phyloP scores from a whole-genome alignment of 2,329 filamentous ascomycete genomes.

The Lomentospora prolificans region DNA sequence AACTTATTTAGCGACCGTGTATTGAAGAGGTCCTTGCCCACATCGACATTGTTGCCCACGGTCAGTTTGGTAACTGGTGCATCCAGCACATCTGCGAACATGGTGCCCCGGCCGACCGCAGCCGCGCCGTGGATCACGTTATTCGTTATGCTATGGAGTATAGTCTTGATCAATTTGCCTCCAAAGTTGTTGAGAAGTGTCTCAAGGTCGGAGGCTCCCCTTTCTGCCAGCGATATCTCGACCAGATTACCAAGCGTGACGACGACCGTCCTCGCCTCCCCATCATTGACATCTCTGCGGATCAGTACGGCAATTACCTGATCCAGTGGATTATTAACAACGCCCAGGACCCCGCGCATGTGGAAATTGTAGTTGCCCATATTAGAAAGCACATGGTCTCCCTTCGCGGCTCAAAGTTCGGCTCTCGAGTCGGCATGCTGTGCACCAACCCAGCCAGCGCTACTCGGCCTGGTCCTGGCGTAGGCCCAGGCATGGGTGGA shows the following conservation, averaged over 20 bases:
- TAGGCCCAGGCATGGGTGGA: conserved; percentile 51
- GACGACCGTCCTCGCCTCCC: conserved; percentile 89
- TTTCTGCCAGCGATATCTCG: conserved; percentile 85
- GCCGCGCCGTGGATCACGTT: conserved; percentile 89
- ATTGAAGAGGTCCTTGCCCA: conserved; percentile 93
- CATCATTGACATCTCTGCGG: conserved; percentile 93
- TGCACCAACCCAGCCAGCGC: conserved; percentile 90
- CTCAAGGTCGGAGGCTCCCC: conserved; percentile 90
- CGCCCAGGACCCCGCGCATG: conserved; percentile 66
- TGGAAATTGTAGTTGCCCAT: conserved; percentile 84
- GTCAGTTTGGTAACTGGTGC: conserved; percentile 99
- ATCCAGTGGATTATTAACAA: conserved; percentile 96
- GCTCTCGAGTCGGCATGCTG: conserved; percentile 95
- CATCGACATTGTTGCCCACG: conserved; percentile 92
- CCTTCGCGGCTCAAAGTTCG: conserved; percentile 94
- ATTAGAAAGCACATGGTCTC: conserved; percentile 99
- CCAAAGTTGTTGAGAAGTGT: conserved; percentile 98
- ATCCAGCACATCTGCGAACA: conserved; percentile 99
- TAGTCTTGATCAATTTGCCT: conserved; percentile 98
- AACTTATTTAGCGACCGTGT: conserved; percentile 65
- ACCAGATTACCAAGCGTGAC: conserved; percentile 86
- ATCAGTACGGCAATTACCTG: conserved; percentile 97
- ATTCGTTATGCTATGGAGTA: conserved; percentile 90
- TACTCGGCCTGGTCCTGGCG: conserved; percentile 79
- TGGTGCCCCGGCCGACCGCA: conserved; percentile 80